Evolutionary conservation across 768 basidiomycete species (phyloP).

Genomic region (Tylopilus vinaceipallidus): DNA sequence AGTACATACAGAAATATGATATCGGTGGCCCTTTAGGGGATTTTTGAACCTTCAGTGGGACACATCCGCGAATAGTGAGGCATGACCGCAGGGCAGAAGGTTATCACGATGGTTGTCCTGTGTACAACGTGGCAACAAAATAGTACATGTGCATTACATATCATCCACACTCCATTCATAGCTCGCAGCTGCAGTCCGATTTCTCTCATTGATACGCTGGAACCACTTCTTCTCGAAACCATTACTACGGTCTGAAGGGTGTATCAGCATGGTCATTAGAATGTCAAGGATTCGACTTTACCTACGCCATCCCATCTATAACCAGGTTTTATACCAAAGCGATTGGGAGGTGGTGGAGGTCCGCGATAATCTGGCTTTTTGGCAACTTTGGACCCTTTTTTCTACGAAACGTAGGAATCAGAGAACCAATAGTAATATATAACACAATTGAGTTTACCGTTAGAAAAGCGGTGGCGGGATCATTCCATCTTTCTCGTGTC

Average conservation of each 20-base stretch:
- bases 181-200: constrained; percentile 67
- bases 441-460: constrained; percentile 51
- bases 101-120: background rate
- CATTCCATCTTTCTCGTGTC: constrained; percentile 87
- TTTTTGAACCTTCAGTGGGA: background rate
- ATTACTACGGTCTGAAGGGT: constrained; percentile 71
- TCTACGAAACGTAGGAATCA: constrained; percentile 41
- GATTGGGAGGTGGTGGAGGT: constrained; percentile 88
- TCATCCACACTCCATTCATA: constrained; percentile 90
- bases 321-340: constrained; percentile 93
- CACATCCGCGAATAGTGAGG: background rate
- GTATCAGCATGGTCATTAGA: constrained; percentile 3
- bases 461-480: constrained; percentile 94
- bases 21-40: background rate
- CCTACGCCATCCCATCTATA: constrained; percentile 99
- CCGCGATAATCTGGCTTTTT: constrained; percentile 83
- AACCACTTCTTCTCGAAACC: constrained; percentile 94
- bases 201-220: constrained; percentile 75
- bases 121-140: constrained; percentile 1
- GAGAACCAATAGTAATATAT: background rate
- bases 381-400: constrained; percentile 72
- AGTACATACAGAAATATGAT: background rate
- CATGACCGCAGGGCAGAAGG: background rate
- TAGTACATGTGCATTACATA: constrained; percentile 54
- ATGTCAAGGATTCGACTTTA: constrained; percentile 34